A percentile compares a stretch with the other conserved stretches of the same genome.
These are phyloP conservation scores for Pelargonium australe DNA, from an alignment of 441 rosid species.

Conservation along the genomic window DNA sequence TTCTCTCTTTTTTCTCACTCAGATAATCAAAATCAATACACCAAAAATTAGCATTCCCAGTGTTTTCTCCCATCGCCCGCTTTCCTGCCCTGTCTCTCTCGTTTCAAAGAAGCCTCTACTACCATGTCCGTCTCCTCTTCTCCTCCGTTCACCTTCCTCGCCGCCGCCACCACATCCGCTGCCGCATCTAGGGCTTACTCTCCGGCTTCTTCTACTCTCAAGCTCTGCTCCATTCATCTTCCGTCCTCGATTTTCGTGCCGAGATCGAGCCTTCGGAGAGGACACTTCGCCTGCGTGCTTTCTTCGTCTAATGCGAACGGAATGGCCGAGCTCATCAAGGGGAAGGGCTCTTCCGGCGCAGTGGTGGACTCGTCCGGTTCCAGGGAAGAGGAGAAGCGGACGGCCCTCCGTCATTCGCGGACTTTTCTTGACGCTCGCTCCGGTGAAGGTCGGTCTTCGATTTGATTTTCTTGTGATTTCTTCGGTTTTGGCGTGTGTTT, in stretches of 20 bases:
- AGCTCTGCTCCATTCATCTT: not conserved
- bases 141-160: conserved; percentile 9
- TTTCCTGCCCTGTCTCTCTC: not conserved
- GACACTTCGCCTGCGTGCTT: conserved; percentile 30
- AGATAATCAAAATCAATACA: no score
- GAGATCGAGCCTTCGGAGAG: conserved; percentile 16
- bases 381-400: conserved; percentile 18
- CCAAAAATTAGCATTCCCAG: not conserved
- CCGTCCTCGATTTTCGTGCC: conserved; percentile 11
- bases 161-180: conserved; percentile 7
- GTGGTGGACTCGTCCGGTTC: conserved; percentile 25
- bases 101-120: not conserved
- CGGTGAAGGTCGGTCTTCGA: conserved; percentile 49
- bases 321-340: conserved; percentile 61
- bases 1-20: no score
- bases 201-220: not conserved
- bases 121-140: conserved; percentile 4
- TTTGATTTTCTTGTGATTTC: not conserved
- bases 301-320: conserved; percentile 34
- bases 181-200: conserved; percentile 8
- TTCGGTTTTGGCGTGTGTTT: not conserved
- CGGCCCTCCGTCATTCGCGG: conserved; percentile 40
- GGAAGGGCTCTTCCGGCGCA: conserved; percentile 36
- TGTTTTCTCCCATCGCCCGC: not conserved
- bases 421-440: conserved; percentile 63